phyloP scores from a whole-genome alignment of 768 basidiomycete genomes.

The Brasilioporus rufonigricans region DNA sequence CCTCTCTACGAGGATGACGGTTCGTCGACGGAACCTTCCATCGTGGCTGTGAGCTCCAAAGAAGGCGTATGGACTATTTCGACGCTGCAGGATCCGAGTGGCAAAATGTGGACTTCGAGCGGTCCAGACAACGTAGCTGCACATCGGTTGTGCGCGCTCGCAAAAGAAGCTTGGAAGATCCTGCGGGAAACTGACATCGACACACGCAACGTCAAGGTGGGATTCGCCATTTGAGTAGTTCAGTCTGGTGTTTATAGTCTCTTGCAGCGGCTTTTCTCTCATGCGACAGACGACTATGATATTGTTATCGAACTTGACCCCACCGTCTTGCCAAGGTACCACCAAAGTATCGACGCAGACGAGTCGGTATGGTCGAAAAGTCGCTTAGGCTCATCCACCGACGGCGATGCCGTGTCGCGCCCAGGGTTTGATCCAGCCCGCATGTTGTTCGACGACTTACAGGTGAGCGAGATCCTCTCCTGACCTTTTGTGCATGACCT shows the following conservation, averaged over 20 bases:
- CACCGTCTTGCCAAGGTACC: conserved; percentile 62
- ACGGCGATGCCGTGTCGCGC: conserved; percentile 32
- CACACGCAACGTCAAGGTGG: conserved; percentile 58
- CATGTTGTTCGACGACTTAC: conserved; percentile 65
- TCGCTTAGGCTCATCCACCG: conserved; percentile 30
- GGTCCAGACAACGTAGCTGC: conserved; percentile 74
- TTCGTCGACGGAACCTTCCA: conserved; percentile 4
- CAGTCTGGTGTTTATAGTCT: background rate
- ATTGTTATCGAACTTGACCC: conserved; percentile 76
- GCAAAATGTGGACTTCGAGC: conserved; percentile 70
- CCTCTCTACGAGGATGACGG: conserved; percentile 54
- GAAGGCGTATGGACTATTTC: conserved; percentile 70
- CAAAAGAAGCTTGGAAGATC: conserved; percentile 67
- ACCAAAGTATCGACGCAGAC: conserved; percentile 64
- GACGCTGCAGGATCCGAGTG: conserved; percentile 75
- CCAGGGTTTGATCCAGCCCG: conserved; percentile 82
- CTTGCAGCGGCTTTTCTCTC: conserved; percentile 74
- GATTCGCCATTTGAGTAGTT: background rate
- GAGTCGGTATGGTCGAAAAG: conserved; percentile 43
- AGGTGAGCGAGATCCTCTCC: conserved; percentile 45
- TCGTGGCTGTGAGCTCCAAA: conserved; percentile 32
- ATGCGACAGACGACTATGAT: conserved; percentile 84
- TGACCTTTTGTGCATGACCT: background rate
- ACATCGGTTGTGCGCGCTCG: conserved; percentile 66
- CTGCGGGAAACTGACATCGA: conserved; percentile 53